Percentiles rank a stretch among this genome's conserved stretches.
Conservation (phyloP, 306 rosid genomes). For the Prunus padus region DNA sequence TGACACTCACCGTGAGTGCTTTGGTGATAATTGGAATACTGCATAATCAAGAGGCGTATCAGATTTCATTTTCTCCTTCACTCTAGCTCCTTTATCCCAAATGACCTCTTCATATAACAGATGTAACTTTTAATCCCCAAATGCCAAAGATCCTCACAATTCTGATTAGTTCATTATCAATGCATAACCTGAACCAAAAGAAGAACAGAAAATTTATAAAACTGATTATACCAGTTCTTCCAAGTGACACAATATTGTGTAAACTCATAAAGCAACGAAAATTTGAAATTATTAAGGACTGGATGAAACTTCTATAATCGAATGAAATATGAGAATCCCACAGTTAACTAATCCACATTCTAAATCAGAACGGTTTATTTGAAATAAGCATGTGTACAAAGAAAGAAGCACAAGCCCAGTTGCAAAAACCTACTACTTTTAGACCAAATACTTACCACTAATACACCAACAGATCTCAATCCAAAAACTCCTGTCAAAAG, state of each 20-base stretch:
- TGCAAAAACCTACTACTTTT: constrained; percentile 41
- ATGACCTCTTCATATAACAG: constrained; percentile 42
- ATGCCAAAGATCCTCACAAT: constrained; percentile 22
- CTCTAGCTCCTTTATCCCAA: constrained; percentile 29
- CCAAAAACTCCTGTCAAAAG: constrained; percentile 20
- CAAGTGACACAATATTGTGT: constrained; percentile 20
- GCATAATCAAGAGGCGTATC: constrained; percentile 89
- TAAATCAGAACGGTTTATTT: constrained; percentile 20
- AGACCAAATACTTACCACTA: constrained; percentile 23
- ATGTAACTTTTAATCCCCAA: constrained; percentile 21
- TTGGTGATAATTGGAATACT: constrained; percentile 83
- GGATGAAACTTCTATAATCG: constrained; percentile 8
- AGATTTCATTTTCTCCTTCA: constrained; percentile 73
- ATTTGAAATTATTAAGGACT: neutral
- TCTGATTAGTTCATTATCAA: constrained; percentile 22
- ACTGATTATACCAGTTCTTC: neutral
- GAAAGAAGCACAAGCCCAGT: constrained; percentile 27
- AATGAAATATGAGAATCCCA: constrained; percentile 27
- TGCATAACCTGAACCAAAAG: constrained; percentile 30
- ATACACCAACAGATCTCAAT: constrained; percentile 56
- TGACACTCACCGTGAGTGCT: constrained; percentile 65
- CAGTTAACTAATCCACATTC: constrained; percentile 41
- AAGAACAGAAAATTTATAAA: constrained; percentile 4
- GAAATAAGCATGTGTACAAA: constrained; percentile 10
- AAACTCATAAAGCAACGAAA: constrained; percentile 9